Conservation (phyloP, 2,329 filamentous ascomycete genomes). For the Penicillium verrucosum region DNA sequence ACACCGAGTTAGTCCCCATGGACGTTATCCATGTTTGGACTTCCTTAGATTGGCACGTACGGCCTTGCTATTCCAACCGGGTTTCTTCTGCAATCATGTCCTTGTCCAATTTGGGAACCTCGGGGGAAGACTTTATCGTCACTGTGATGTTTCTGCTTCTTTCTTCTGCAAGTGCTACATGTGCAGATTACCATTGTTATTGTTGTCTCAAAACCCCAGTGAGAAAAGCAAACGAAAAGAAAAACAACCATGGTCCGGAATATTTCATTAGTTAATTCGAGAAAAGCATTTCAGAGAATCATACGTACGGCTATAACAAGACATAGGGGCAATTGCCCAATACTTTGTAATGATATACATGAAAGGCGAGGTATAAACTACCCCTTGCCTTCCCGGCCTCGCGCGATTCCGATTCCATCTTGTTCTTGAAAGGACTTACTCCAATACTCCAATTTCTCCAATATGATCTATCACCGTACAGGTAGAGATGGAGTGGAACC, state of each 20-base stretch:
- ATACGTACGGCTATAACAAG: neutral
- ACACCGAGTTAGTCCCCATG: neutral
- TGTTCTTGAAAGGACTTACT: neutral
- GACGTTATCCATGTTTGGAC: neutral
- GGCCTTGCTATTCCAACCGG: too few relatives aligned
- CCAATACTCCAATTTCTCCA: constrained; percentile 3
- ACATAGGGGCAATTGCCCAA: neutral
- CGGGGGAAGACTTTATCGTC: neutral
- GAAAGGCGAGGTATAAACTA: neutral
- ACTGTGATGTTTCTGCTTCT: neutral
- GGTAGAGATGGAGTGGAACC: neutral
- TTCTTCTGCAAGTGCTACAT: neutral
- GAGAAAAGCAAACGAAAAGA: neutral
- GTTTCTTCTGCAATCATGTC: neutral
- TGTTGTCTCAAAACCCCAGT: neutral
- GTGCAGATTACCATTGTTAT: neutral
- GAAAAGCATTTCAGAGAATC: too few relatives aligned
- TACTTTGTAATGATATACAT: neutral
- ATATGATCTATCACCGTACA: neutral
- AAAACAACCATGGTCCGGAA: neutral
- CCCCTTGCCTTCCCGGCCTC: neutral
- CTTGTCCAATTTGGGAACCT: neutral
- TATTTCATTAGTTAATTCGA: neutral
- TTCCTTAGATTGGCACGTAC: neutral
- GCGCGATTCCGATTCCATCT: neutral